Base-by-base conservation (phyloP, 192 early-diverging fungal species). In the Rhizoclosmatium globosum region DNA sequence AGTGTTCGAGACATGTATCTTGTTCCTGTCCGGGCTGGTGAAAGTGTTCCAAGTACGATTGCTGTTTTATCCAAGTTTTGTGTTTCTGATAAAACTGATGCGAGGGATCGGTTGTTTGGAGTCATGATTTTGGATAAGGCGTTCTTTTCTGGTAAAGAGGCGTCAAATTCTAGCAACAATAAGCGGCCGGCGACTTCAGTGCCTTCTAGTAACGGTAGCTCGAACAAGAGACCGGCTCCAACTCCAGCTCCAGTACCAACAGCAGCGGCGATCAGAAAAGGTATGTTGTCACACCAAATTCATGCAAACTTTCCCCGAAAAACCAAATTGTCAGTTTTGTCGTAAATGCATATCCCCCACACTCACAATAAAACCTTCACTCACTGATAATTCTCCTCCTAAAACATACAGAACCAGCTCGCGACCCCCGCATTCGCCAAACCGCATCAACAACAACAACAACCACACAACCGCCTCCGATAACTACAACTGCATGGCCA, bases 1-100 rank as follows among this genome's bases (percentile, higher is more conserved):
- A 84, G 77, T 48, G 88, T 94, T 23, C 94, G 93, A 78, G 94
- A 94, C 62, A 89, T 94, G 89, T 94, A 94, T 76, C 41, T 94
- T 45, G 80, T 94, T 4, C 93, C 94, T 45, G 69, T 94, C 6
- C 76, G 72, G 42, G 77, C 80, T 17, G 83, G 83, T 6, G 89
- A 89, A 4, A 65, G 82, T 43, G 69, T 94, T 13, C 92, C 92
- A 6, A 67, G 75, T 48, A 93, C 87, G 79, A 70, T 94, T 2
- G 74, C 79, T 17, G 86, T 83, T 2, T 76, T 94, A 43, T 79
- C 85, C 21, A 78, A 87, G 38, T 65, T 50, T 31, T 46, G 70
- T 56, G 66, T 79, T 62, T 23, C 23, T 41, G 79, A 53, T 58
- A 66, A 71, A 41, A 44, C 42, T 45, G 42, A 85, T 43, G 81